Evolutionary conservation across 495 filamentous ascomycete genomes (phyloP), one percentile per base, ranked within the genome.

Genomic region (Copromyces sp.): DNA sequence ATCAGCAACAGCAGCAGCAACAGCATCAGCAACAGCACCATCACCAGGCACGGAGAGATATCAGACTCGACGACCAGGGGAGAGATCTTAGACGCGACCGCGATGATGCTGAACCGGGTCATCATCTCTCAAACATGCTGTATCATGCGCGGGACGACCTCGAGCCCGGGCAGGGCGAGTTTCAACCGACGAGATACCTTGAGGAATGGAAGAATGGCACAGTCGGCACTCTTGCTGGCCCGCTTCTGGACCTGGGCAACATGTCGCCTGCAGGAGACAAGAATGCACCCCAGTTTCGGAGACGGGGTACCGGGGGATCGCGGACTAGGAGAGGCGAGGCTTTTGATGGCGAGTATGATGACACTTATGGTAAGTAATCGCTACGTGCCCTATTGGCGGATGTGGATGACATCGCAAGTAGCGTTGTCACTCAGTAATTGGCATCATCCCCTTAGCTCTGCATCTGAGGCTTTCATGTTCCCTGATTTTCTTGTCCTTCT

Each of bases 121-220:
- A 84, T 69, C 84, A 82, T 45, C 70, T 88, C 40, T 81, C 84
- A 35, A 77, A 86, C 65, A 40, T 84, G 17, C 39, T 86, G 5
- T 85, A 86, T 73, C 79, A 81, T 72, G 78, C 80, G 37, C 81
- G 79, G 53, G 80, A 85, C 45, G 82, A 84, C 41, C 73, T 82
- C 38, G 74, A 74, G 29, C 81, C 83, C 20, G 83, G 82, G 69
- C 78, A 81, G 61, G 82, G 82, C 9, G 77, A 84, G 24, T 86
- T 86, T 75, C 78, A 82, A 61, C 81, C 84, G 32, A 82, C 83
- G 0, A 75, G 75, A 71, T 85, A 84, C 47, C 78, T 89, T 12
- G 84, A 89, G 69, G 89, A 90, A 77, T 90, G 89, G 89, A 87
- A 83, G 77, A 84, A 84, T 68, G 86, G 81, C 39, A 85, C 84